These are phyloP conservation scores for Stropharia rugosoannulata DNA, from an alignment of 768 basidiomycete species.

Conservation along the genomic window DNA sequence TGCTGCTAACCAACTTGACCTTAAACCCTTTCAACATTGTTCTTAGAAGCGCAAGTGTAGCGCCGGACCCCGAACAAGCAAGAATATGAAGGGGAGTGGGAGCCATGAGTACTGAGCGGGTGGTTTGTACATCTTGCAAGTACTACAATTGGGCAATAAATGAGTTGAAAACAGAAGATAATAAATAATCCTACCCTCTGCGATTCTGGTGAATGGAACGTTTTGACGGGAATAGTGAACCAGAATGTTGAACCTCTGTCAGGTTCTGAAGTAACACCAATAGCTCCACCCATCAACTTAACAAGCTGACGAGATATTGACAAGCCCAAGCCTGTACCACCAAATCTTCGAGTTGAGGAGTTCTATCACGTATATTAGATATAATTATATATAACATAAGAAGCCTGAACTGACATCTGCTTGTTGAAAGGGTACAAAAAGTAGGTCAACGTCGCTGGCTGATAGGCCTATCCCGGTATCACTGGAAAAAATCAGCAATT, in stretches of 20 bases:
- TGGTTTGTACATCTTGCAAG: conserved; percentile 41
- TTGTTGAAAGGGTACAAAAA: conserved; percentile 78
- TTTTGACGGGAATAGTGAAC: conserved; percentile 70
- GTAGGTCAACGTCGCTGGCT: conserved; percentile 59
- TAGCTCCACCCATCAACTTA: conserved; percentile 74
- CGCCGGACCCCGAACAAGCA: conserved; percentile 56
- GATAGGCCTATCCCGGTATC: conserved; percentile 76
- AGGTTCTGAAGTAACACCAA: conserved; percentile 66
- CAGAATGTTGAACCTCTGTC: conserved; percentile 68
- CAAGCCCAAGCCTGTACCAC: conserved; percentile 75
- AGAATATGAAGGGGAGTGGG: conserved; percentile 49
- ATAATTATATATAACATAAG: background rate
- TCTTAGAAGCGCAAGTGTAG: conserved; percentile 53
- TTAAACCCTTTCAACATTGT: conserved; percentile 58
- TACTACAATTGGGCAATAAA: conserved; percentile 32
- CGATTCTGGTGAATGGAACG: conserved; percentile 55
- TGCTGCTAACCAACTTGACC: conserved; percentile 40
- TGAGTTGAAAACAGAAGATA: background rate
- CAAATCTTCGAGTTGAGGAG: conserved; percentile 73
- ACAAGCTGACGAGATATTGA: conserved; percentile 75
- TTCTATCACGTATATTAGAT: conserved; percentile 33
- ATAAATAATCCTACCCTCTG: conserved; percentile 39
- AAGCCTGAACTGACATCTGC: conserved; percentile 46
- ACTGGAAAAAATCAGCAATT: conserved; percentile 27
- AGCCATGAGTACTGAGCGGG: conserved; percentile 46